Percentiles rank a stretch among this genome's conserved stretches.
Conservation (phyloP, 129 eudicot species). For the Artemisia argyi region DNA sequence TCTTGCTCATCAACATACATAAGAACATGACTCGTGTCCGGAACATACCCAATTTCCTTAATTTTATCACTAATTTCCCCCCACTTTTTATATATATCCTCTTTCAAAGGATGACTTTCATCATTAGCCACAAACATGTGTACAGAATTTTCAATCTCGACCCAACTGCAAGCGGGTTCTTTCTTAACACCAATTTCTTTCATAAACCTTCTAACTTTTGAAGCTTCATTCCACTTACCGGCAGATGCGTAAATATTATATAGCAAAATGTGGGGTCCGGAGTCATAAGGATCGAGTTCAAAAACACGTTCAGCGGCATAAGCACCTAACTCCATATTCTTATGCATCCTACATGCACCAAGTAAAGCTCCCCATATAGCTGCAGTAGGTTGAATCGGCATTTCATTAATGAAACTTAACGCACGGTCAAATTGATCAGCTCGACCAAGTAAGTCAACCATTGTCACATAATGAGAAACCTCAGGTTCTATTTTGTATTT, state of each 20-base stretch:
- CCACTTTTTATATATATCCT: constrained; percentile 61
- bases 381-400: constrained; percentile 65
- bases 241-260: constrained; percentile 68
- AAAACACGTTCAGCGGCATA: constrained; percentile 76
- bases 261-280: constrained; percentile 74
- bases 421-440: constrained; percentile 66
- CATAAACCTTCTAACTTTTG: constrained; percentile 70
- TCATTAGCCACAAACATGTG: constrained; percentile 88
- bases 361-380: constrained; percentile 84
- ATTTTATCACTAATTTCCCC: constrained; percentile 48
- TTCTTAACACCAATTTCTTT: constrained; percentile 61
- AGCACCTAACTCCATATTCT: constrained; percentile 63
- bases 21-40: constrained; percentile 80
- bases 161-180: constrained; percentile 96
- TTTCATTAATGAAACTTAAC: constrained; percentile 39
- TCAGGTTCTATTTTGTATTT: constrained; percentile 52
- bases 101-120: constrained; percentile 61
- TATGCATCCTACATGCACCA: constrained; percentile 87
- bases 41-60: constrained; percentile 72
- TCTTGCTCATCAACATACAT: constrained; percentile 65
- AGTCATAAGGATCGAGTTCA: constrained; percentile 74
- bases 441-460: constrained; percentile 83
- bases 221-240: constrained; percentile 67
- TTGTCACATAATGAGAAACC: constrained; percentile 56
- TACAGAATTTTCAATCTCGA: constrained; percentile 68